Base-by-base conservation (phyloP, 306 rosid genomes). In the Mimosa bimucronata region DNA sequence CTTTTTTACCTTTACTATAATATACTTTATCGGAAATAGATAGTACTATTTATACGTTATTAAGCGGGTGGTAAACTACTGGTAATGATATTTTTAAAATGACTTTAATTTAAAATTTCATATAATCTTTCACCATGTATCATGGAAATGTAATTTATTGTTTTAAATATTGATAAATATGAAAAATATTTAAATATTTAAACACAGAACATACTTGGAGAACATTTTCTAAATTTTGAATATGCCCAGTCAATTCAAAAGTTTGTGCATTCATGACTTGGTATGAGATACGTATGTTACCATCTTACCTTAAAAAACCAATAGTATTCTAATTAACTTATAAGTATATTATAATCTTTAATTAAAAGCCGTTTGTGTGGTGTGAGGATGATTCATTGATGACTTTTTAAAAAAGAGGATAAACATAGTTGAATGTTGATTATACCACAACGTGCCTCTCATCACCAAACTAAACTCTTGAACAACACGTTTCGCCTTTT, bases 341-440 rank as follows among this genome's bases (percentile, higher is more conserved):
- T 53, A 53, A 48, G 1, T 48, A 48, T 53, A 45, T 41, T 34
- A 34, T n/a, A 9, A 16, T 29, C 29, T 34, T 46, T 58, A 21
- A 58, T 58, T 7, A 30, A 18, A 30, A 18, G 6, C 8, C 15
- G 2, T 7, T 2, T 7, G 30, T 62, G n/a, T 7, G 29, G 26
- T 7, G 38, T 40, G 40, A 57, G 55, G 57, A 62, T 73, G 78
- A 80, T 65, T 73, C 60, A 52, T 52, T 41, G 12, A 64, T 57
- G 69, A 50, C 48, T 64, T 46, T 18, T 5, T 42, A 8, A 18
- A 57, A 31, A 58, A 42, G 19, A 26, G 34, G 26, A 10, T 41
- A 41, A 15, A 72, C 66, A 48, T 37, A 9, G 74, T 72, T 80
- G 23, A 52, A 16, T 52, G 74, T 72, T 80, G 23, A 52, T 52